Percentiles rank a stretch among this genome's conserved stretches.
Conservation (phyloP, 2,329 filamentous ascomycete species). For the Proliferodiscus dingleyae region DNA sequence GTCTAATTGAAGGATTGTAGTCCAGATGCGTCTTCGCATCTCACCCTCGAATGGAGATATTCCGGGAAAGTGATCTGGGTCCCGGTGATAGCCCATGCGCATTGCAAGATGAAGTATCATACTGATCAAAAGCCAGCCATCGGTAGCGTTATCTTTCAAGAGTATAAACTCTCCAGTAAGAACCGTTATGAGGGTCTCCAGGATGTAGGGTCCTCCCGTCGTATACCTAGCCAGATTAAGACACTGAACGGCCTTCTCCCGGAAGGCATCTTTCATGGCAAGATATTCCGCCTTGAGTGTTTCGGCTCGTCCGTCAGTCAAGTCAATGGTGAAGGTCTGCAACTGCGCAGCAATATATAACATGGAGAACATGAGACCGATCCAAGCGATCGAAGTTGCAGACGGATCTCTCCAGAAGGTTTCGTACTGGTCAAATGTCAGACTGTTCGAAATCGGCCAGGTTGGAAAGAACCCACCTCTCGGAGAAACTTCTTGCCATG, state of each 20-base stretch:
- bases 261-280: constrained; percentile 26
- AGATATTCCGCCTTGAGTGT: constrained; percentile 25
- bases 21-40: constrained; percentile 59
- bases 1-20: constrained; percentile 53
- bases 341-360: constrained; percentile 25
- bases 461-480: constrained; percentile 24
- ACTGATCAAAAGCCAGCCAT: constrained; percentile 28
- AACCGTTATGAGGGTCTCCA: constrained; percentile 27
- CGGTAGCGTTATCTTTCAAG: constrained; percentile 20
- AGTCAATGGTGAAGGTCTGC: constrained; percentile 24
- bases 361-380: constrained; percentile 25
- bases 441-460: constrained; percentile 18
- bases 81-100: constrained; percentile 53
- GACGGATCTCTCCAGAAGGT: constrained; percentile 25
- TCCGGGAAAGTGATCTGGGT: constrained; percentile 42
- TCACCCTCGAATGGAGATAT: constrained; percentile 50
- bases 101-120: constrained; percentile 40
- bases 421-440: constrained; percentile 27
- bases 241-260: constrained; percentile 29
- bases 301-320: constrained; percentile 21
- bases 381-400: constrained; percentile 21
- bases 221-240: constrained; percentile 29
- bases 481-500: constrained; percentile 27
- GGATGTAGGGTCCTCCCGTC: constrained; percentile 24
- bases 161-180: constrained; percentile 22